Base-by-base conservation (phyloP, 2,329 filamentous ascomycete genomes). In the Myriosclerotinia curreyana region DNA sequence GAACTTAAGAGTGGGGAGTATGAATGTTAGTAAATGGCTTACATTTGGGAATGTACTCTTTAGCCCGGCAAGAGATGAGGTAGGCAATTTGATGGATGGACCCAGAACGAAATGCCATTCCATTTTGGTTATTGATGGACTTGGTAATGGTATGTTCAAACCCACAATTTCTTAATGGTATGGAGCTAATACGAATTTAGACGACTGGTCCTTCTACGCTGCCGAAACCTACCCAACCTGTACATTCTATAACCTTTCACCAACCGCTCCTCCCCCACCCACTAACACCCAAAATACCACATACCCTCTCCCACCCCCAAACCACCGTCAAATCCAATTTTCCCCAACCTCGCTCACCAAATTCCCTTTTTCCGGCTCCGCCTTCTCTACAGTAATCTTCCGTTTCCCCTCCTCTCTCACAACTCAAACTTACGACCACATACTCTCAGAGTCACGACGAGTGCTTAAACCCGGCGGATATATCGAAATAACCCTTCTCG, bases 21-120 rank as follows among this genome's bases (percentile, higher is more conserved):
- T 95, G 80, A 92, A 91, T 66, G 91, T 92, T 31, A 92, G 89
- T 80, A 93, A 93, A 73, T 95, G 90, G 91, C 83, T 95, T 31
- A 91, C 89, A 0, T 94, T 94, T 74, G 91, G 91, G 1, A 88
- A 92, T 69, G 89, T 94, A 0, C 80, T 95, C 5, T 93, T 95
- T 77, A 92, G 89, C 69, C 90, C 91, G 14, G 86, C 89, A 6
- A 85, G 91, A 34, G 87, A 91, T 53, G 87, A 91, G 69, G 81
- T 93, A 77, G 84, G 48, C 78, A 83, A 22, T 77, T 81, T 0
- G 80, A 76, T 20, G 78, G 76, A 59, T 38, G 55, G 55, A 25
- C 44, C 55, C n/a, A 38, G 60, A 78, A 66, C 75, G 17, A 88
- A 81, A 78, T 83, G 77, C 62, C 88, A 79, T 64, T 86, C 84